Evolutionary conservation across 306 rosid species (phyloP).

Genomic region (Rosa lucieae): DNA sequence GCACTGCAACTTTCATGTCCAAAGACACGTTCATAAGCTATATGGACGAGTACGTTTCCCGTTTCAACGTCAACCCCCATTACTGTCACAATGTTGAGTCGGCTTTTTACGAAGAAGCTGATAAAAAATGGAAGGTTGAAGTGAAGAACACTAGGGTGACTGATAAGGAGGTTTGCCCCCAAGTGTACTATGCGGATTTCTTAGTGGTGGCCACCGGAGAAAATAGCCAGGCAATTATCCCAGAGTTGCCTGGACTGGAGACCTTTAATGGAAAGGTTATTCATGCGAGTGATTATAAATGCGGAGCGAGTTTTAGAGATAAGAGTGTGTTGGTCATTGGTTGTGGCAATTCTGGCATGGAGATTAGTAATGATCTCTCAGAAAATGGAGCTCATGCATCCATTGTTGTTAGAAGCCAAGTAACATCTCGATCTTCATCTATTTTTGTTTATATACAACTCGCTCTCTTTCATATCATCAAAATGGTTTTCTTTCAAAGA

Average conservation of each 20-base stretch:
- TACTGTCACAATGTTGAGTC: constrained; percentile 33
- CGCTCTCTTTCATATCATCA: neutral
- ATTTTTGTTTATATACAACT: neutral
- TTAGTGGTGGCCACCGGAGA: constrained; percentile 47
- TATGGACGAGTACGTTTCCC: constrained; percentile 31
- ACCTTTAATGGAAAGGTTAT: constrained; percentile 40
- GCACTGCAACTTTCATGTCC: constrained; percentile 28
- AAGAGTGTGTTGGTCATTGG: constrained; percentile 63
- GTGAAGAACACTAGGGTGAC: neutral
- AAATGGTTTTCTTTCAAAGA: neutral
- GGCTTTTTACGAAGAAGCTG: constrained; percentile 5
- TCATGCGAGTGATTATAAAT: constrained; percentile 46
- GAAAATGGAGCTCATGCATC: constrained; percentile 53
- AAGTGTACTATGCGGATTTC: constrained; percentile 1
- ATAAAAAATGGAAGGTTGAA: constrained; percentile 32
- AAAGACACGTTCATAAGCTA: constrained; percentile 30
- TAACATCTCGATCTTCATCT: constrained; percentile 12
- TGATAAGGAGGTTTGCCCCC: neutral
- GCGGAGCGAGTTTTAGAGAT: constrained; percentile 30
- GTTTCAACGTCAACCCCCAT: constrained; percentile 32
- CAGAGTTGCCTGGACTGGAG: constrained; percentile 34
- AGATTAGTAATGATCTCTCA: constrained; percentile 45
- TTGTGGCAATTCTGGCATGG: constrained; percentile 70
- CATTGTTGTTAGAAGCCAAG: constrained; percentile 56
- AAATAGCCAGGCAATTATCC: constrained; percentile 28